Evolutionary conservation across 1,284 basidiomycete genomes (phyloP), one percentile per base, ranked within the genome.

Genomic region (Trametes hirsuta): DNA sequence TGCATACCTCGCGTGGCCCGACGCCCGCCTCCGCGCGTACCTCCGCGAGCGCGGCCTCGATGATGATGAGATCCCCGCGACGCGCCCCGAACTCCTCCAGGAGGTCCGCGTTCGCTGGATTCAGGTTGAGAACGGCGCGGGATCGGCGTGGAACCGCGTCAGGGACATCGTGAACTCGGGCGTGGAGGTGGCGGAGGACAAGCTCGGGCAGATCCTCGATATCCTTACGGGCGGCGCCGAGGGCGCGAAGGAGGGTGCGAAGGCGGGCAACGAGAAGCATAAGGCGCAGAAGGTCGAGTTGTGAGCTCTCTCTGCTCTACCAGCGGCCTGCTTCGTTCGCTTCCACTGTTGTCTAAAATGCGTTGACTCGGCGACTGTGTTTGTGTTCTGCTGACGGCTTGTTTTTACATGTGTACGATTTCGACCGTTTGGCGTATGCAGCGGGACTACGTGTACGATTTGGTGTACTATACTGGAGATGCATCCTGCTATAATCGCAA

Each of bases 1-100:
- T 3, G 78, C 84, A 1, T 95, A 94, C 74, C 79, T 95, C 51
- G 81, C 84, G n/a, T 96, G 94, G 94, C 93, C 94, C 14, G 93
- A 95, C 69, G 91, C 94, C 3, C 85, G 93, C 47, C 84, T 96
- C 35, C 89, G 94, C 55, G 92, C 91, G 0, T 94, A 88, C 73
- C 82, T 95, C 34, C 84, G 92, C 59, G 84, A 90, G 70, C 82
- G 84, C 61, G 90, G 90, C 51, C 68, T 94, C 40, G 79, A 82
- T 63, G 92, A 95, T 68, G 79, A 81, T 18, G 79, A 82, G 58
- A 78, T 91, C 45, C 89, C 88, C 0, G 82, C 81, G 1, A 73
- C 73, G 12, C 85, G 93, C 47, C 84, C 88, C 6, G 87, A 85
- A 18, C 81, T 95, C 21, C 79, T 95, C 62, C 87, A 90, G 76